Conservation (phyloP, 805 yeast genomes). For the Saccharomyces kudriavzevii region DNA sequence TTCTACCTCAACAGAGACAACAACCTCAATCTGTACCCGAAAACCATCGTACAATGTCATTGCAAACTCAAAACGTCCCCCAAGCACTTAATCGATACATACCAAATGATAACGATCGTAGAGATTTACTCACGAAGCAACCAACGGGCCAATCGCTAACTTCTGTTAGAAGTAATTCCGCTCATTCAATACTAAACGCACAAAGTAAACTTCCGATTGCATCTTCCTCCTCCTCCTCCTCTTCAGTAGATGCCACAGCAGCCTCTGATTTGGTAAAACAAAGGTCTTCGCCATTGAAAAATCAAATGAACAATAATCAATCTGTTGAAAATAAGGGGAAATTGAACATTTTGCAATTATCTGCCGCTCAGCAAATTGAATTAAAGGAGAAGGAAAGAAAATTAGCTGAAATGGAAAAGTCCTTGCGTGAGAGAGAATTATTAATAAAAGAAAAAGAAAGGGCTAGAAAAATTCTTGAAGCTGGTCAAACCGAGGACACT, state of each 20-base stretch:
- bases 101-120: neutral
- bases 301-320: constrained; percentile 2
- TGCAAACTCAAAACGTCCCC: neutral
- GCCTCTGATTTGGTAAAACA: neutral
- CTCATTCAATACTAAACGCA: neutral
- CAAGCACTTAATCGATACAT: neutral
- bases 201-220: neutral
- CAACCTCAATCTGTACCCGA: neutral
- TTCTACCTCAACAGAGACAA: neutral
- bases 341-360: constrained; percentile 20
- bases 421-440: constrained; percentile 7
- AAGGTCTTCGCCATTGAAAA: constrained; percentile 8
- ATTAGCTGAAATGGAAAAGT: constrained; percentile 8
- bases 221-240: neutral
- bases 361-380: constrained; percentile 21
- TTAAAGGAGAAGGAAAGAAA: constrained; percentile 9
- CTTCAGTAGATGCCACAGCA: neutral
- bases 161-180: neutral
- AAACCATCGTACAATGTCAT: neutral
- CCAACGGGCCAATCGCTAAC: neutral
- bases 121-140: neutral
- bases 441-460: constrained; percentile 6
- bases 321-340: constrained; percentile 7
- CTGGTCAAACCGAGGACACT: neutral
- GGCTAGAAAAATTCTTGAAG: constrained; percentile 2